Percentiles rank a stretch among this genome's conserved stretches.
phyloP scores from a whole-genome alignment of 352 stramenopile genomes.

The Pythium phragmitis region DNA sequence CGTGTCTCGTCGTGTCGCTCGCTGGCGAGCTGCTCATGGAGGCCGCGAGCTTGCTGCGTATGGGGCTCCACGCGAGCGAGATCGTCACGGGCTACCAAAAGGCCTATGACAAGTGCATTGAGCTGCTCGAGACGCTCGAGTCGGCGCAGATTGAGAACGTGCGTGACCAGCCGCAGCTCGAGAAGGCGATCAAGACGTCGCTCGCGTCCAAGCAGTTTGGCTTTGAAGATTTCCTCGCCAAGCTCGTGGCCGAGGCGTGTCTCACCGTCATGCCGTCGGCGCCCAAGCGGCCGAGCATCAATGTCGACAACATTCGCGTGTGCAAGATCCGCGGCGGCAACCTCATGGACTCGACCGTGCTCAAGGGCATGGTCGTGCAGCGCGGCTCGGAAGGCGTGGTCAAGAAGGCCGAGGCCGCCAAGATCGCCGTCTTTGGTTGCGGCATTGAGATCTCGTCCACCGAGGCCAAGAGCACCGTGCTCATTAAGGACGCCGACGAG shows the following conservation, averaged over 20 bases:
- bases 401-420: slow-evolving; percentile 91
- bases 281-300: slow-evolving; percentile 88
- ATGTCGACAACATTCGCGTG: slow-evolving; percentile 98
- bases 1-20: slow-evolving; percentile 97
- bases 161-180: slow-evolving; percentile 83
- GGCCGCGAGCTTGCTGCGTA: slow-evolving; percentile 95
- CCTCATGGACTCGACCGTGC: slow-evolving; percentile 94
- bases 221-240: slow-evolving; percentile 92
- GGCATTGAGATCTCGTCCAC: slow-evolving; percentile 96
- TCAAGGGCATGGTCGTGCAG: slow-evolving; percentile 97
- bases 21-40: slow-evolving; percentile 97
- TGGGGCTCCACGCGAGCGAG: slow-evolving; percentile 97
- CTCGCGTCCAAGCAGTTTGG: slow-evolving; percentile 98
- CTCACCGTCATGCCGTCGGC: slow-evolving; percentile 91
- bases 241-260: slow-evolving; percentile 95
- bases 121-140: slow-evolving; percentile 92
- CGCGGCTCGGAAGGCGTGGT: slow-evolving; percentile 92
- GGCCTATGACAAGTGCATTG: slow-evolving; percentile 92
- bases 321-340: slow-evolving; percentile 97
- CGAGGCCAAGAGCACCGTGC: slow-evolving; percentile 99
- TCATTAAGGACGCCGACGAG: slow-evolving; percentile 99
- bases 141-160: slow-evolving; percentile 73
- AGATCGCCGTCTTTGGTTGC: slow-evolving; percentile 97
- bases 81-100: slow-evolving; percentile 98
- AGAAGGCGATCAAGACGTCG: slow-evolving; percentile 92